Evolutionary conservation across 257 asterid species (phyloP), one percentile per base, ranked within the genome.

Genomic region (Gentiana straminea): DNA sequence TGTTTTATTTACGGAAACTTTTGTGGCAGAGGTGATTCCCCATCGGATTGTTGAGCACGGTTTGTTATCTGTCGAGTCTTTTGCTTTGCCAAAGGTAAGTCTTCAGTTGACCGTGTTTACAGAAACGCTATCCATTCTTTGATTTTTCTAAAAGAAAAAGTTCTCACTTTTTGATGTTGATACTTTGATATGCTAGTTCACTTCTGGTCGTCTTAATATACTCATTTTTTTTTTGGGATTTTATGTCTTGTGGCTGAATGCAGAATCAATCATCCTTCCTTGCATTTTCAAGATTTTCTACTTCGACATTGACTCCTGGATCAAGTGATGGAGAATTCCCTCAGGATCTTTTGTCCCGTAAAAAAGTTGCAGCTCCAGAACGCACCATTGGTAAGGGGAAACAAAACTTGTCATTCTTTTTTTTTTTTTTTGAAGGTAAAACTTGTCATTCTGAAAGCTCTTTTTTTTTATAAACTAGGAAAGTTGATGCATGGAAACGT

Each of bases 271-370:
- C 66, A 13, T 33, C 68, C 51, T 59, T 66, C 59, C 69, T 67
- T 64, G 60, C 70, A 13, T 61, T 33, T 55, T 68, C 69, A 71
- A 70, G 72, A 65, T 78, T 71, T 72, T 81, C 81, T 10, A 75
- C 90, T 43, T 57, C 86, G 7, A 66, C 76, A 55, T 71, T 83
- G 77, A 81, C 86, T 49, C 82, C 82, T 39, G 85, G 78, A 77
- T 74, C 78, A 57, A 61, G 77, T 57, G 88, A 80, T 44, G 77
- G 68, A 49, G 56, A 69, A 52, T 78, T 89, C 59, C 90, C 97
- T 15, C 55, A 82, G 8, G 73, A 77, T 55, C 66, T 88, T 55
- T 64, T 81, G 70, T 70, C 89, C 44, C 57, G 81, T 47, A 80
- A 77, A 49, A 64, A 35, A 35, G 74, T 77, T 51, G 52, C 55